Evolutionary conservation across 345 rosid species (phyloP).

Genomic region (Citropsis articulata): DNA sequence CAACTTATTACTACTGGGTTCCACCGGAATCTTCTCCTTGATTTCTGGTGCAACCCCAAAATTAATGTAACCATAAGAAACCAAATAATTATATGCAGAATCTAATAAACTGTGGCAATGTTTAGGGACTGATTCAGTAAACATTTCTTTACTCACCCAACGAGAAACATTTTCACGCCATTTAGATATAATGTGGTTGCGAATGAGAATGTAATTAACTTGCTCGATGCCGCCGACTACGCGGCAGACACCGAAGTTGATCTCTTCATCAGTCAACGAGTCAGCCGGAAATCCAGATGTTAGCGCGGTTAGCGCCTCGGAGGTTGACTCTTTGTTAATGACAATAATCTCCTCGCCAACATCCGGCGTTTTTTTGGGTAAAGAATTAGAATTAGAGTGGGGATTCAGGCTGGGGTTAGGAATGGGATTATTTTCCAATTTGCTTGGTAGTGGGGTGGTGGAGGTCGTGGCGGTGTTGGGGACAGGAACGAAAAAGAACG

Average conservation of each 20-base stretch:
- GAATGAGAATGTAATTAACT: constrained; percentile 86
- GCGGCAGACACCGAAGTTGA: constrained; percentile 76
- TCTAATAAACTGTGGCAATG: constrained; percentile 70
- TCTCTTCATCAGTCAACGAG: constrained; percentile 82
- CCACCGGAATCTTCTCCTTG: constrained; percentile 62
- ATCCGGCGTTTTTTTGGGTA: constrained; percentile 22
- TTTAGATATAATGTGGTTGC: constrained; percentile 82
- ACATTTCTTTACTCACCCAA: constrained; percentile 82
- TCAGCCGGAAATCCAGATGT: constrained; percentile 97
- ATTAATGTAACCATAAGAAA: constrained; percentile 75
- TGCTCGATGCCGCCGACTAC: constrained; percentile 89
- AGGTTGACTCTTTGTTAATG: constrained; percentile 83
- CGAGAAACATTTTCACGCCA: constrained; percentile 76
- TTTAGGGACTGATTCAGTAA: constrained; percentile 57
- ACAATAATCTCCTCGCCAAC: constrained; percentile 84
- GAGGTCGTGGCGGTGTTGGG: constrained; percentile 12
- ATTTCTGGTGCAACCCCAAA: constrained; percentile 80
- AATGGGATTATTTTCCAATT: background rate
- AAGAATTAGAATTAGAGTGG: constrained; percentile 26
- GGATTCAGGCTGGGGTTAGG: constrained; percentile 13
- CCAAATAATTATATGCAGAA: constrained; percentile 77
- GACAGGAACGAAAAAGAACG: constrained; percentile 35
- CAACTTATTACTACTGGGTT: constrained; percentile 34
- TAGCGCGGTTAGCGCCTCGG: constrained; percentile 83
- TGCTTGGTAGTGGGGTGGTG: background rate